A percentile compares a stretch with the other conserved stretches of the same genome.
These are phyloP conservation scores for Salvia hispanica DNA, from an alignment of 257 asterid species.

Conservation along the genomic window DNA sequence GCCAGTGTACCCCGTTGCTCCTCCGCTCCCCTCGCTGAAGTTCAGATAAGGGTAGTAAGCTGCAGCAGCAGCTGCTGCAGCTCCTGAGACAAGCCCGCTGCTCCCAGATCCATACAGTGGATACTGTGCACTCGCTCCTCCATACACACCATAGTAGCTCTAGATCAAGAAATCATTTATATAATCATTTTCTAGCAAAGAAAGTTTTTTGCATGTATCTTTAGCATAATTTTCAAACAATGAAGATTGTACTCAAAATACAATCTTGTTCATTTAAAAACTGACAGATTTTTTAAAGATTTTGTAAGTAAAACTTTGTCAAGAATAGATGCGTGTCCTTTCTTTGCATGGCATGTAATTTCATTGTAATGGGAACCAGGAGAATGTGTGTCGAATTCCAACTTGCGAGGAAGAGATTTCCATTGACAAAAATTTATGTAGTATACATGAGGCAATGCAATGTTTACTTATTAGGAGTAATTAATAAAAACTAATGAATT, in stretches of 20 bases:
- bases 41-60: conserved; percentile 79
- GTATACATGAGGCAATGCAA: not conserved
- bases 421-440: not conserved
- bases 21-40: conserved; percentile 58
- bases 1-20: conserved; percentile 56
- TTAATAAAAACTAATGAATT: no score
- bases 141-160: conserved; percentile 82
- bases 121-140: conserved; percentile 69
- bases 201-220: no score
- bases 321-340: no score
- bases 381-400: not conserved
- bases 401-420: not conserved
- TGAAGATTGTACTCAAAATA: no score
- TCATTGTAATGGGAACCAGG: no score
- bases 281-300: not conserved
- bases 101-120: conserved; percentile 66
- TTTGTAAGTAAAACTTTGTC: no score
- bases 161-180: not conserved
- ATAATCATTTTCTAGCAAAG: not conserved
- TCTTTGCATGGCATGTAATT: no score
- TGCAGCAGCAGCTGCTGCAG: conserved; percentile 43
- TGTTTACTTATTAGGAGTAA: not conserved
- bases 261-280: not conserved
- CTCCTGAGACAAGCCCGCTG: conserved; percentile 58
- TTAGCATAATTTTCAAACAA: no score